Conservation (phyloP, 139 green algal species). For the Mesostigma viride region DNA sequence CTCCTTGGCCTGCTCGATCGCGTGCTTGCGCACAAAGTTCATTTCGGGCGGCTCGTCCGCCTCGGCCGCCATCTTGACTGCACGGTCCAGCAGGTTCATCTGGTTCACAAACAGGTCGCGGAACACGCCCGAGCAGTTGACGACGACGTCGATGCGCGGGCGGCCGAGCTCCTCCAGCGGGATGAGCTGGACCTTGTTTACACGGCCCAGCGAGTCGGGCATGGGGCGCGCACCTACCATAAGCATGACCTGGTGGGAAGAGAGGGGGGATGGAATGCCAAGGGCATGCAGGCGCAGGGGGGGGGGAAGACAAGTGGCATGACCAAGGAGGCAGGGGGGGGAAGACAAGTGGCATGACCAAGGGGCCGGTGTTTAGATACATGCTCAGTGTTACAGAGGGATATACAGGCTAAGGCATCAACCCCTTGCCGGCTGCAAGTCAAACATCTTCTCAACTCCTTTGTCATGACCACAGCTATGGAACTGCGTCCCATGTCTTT, state of each 20-base stretch:
- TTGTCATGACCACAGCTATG: no score
- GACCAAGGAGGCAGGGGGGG: neutral
- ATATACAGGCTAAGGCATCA: no score
- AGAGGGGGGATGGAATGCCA: neutral
- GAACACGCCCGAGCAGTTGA: constrained; percentile 99
- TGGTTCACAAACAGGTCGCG: constrained; percentile 96
- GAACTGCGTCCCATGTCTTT: no score
- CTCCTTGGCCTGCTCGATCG: constrained; percentile 80
- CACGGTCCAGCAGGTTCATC: constrained; percentile 93
- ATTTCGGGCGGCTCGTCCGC: constrained; percentile 94
- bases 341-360: neutral
- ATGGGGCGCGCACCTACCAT: constrained; percentile 90
- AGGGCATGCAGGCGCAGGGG: no score
- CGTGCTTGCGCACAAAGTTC: constrained; percentile 99
- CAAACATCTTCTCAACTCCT: no score
- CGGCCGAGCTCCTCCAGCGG: constrained; percentile 90
- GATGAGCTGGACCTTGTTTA: constrained; percentile 99
- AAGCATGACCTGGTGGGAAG: constrained; percentile 63
- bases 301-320: neutral
- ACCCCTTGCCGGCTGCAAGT: no score
- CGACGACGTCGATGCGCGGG: constrained; percentile 92
- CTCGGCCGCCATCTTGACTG: constrained; percentile 96
- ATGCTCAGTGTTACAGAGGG: no score
- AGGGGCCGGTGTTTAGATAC: no score
- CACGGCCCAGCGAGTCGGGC: constrained; percentile 84